Percentiles rank a stretch among this genome's conserved stretches.
These are phyloP conservation scores for Tricholoma furcatifolium DNA, from an alignment of 768 basidiomycete genomes.

Conservation along the genomic window DNA sequence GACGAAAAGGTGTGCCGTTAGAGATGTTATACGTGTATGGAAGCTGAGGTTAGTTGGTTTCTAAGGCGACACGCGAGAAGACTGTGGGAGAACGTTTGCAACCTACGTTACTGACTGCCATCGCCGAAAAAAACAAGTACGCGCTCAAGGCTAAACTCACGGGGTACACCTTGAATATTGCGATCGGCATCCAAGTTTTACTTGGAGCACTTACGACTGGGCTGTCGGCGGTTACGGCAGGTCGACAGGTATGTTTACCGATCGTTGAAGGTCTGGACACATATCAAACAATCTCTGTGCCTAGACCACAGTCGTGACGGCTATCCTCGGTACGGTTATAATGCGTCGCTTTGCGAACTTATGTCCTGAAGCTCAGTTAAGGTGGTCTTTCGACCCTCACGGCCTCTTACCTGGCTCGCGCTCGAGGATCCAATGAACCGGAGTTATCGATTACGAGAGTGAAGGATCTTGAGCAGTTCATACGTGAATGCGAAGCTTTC, in stretches of 20 bases:
- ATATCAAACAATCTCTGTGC: not conserved
- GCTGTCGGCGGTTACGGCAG: slow-evolving; percentile 45
- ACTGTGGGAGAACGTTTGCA: slow-evolving; percentile 52
- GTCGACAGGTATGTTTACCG: slow-evolving; percentile 35
- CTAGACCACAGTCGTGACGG: slow-evolving; percentile 35
- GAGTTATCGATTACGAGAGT: slow-evolving; percentile 55
- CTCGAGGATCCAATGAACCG: slow-evolving; percentile 69
- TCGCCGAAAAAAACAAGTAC: slow-evolving; percentile 44
- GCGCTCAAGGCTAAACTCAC: slow-evolving; percentile 42
- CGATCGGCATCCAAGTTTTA: slow-evolving; percentile 62
- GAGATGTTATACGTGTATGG: not conserved
- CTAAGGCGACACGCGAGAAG: slow-evolving; percentile 23
- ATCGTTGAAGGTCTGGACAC: no score
- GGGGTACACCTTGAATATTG: slow-evolving; percentile 38
- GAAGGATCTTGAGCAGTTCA: slow-evolving; percentile 64
- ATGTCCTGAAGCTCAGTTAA: slow-evolving; percentile 16
- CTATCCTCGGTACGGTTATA: slow-evolving; percentile 31
- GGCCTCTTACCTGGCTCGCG: slow-evolving; percentile 71
- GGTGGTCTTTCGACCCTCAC: slow-evolving; percentile 68
- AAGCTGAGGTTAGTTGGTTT: not conserved
- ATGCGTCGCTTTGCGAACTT: not conserved
- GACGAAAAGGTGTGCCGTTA: slow-evolving; percentile 25
- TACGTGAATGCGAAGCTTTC: slow-evolving; percentile 61
- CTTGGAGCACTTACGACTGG: slow-evolving; percentile 70
- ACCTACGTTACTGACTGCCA: slow-evolving; percentile 52